Conservation (phyloP, 2,329 filamentous ascomycete genomes). For the Salinomyces thailandicus region DNA sequence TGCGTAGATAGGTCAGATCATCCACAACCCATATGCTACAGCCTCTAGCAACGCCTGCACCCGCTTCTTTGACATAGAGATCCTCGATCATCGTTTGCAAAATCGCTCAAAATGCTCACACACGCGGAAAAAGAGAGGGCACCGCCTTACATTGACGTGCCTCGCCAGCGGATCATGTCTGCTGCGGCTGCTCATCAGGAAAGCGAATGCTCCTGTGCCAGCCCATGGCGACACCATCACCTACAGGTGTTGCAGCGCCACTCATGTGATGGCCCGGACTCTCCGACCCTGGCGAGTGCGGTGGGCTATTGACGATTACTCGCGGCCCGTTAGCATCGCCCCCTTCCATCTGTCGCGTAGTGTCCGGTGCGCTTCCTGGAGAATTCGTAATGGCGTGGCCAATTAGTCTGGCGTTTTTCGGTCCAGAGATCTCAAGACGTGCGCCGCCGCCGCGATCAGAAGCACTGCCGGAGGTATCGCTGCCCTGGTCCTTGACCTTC, state of each 20-base stretch:
- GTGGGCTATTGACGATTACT: constrained; percentile 4
- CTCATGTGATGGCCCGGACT: neutral
- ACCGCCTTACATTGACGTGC: too few relatives aligned
- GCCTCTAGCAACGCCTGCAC: too few relatives aligned
- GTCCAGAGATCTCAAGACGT: constrained; percentile 11
- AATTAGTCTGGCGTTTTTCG: constrained; percentile 11
- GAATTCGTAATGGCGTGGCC: constrained; percentile 10
- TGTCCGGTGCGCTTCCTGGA: neutral
- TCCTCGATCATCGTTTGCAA: too few relatives aligned
- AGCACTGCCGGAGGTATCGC: neutral
- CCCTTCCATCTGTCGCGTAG: neutral
- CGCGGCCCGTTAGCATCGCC: constrained; percentile 7
- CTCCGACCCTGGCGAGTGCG: neutral
- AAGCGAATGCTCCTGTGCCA: constrained; percentile 25
- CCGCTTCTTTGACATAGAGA: too few relatives aligned
- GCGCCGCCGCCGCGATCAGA: constrained; percentile 1
- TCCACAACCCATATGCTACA: too few relatives aligned
- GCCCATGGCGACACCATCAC: neutral
- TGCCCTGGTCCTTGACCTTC: neutral
- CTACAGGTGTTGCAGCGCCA: neutral
- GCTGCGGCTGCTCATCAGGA: constrained; percentile 13
- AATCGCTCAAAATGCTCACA: too few relatives aligned
- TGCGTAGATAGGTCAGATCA: too few relatives aligned
- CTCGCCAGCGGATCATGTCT: too few relatives aligned
- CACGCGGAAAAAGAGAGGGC: too few relatives aligned